These are phyloP conservation scores for Lecanicillium sp. DNA, from an alignment of 2,329 filamentous ascomycete genomes.

Conservation along the genomic window DNA sequence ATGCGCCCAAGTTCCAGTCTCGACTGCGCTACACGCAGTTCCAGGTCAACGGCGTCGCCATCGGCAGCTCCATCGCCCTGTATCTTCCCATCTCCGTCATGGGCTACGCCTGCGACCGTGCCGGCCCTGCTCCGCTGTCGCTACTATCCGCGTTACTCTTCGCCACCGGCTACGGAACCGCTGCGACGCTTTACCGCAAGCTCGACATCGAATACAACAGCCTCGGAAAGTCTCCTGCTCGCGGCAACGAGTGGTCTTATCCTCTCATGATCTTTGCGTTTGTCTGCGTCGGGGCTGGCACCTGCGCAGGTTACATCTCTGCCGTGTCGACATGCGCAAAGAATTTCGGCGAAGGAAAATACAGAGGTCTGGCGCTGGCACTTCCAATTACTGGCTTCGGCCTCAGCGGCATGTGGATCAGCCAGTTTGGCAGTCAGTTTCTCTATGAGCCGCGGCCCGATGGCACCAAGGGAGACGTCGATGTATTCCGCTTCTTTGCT, in stretches of 20 bases:
- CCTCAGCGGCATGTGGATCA: constrained; percentile 91
- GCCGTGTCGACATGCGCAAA: constrained; percentile 95
- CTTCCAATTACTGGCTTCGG: constrained; percentile 90
- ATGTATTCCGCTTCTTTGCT: constrained; percentile 82
- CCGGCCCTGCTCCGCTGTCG: constrained; percentile 72
- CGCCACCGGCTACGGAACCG: constrained; percentile 73
- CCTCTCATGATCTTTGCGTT: constrained; percentile 82
- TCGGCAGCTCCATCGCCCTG: constrained; percentile 78
- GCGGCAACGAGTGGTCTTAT: constrained; percentile 59
- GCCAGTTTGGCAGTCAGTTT: constrained; percentile 74
- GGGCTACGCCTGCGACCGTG: constrained; percentile 86
- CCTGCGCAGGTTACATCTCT: constrained; percentile 81
- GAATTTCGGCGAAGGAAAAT: constrained; percentile 87
- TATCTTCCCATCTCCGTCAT: constrained; percentile 89
- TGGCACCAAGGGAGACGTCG: constrained; percentile 56
- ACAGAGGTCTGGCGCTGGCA: constrained; percentile 83
- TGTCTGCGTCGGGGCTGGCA: constrained; percentile 73
- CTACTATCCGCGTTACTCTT: constrained; percentile 68
- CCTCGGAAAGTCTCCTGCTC: constrained; percentile 29
- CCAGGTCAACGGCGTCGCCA: constrained; percentile 85
- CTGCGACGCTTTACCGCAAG: constrained; percentile 66
- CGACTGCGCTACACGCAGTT: constrained; percentile 83
- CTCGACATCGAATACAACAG: constrained; percentile 42
- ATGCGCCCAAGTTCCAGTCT: constrained; percentile 83
- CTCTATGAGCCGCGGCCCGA: constrained; percentile 64